Conservation (phyloP, 1,284 basidiomycete genomes). For the Ceratobasidium sp. region DNA sequence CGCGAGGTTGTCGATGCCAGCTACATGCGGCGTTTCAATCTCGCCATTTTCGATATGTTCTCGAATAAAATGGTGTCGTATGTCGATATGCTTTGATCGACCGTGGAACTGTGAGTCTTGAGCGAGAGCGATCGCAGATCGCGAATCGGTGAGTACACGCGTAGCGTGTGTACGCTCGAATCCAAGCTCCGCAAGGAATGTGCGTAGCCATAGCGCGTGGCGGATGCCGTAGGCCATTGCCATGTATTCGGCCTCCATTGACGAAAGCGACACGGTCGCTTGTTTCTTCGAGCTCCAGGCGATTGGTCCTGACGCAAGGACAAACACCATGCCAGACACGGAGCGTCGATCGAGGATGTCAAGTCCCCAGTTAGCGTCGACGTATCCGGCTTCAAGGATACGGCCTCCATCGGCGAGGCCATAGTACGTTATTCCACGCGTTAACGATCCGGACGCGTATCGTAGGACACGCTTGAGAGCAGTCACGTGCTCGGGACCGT, state of each 20-base stretch:
- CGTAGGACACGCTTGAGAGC: constrained; percentile 50
- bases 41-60: constrained; percentile 14
- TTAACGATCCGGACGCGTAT: too few relatives aligned
- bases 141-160: constrained; percentile 55
- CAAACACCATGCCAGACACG: constrained; percentile 61
- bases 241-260: constrained; percentile 60
- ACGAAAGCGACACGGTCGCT: constrained; percentile 57
- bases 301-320: constrained; percentile 55
- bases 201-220: constrained; percentile 54
- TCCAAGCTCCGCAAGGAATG: constrained; percentile 53
- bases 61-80: constrained; percentile 53
- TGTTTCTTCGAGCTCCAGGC: constrained; percentile 62
- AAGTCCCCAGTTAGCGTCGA: constrained; percentile 53
- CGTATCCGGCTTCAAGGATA: constrained; percentile 34
- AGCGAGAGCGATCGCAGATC: constrained; percentile 52
- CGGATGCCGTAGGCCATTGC: constrained; percentile 52
- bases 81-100: constrained; percentile 56
- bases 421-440: constrained; percentile 8
- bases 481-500: constrained; percentile 48
- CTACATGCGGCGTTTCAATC: neutral
- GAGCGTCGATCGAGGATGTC: constrained; percentile 50
- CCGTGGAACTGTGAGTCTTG: constrained; percentile 51
- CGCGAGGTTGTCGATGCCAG: constrained; percentile 47
- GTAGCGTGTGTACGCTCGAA: constrained; percentile 42
- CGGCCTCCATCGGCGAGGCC: constrained; percentile 14